Evolutionary conservation across 805 yeast genomes (phyloP).

Genomic region (Ogataea trehalophila): DNA sequence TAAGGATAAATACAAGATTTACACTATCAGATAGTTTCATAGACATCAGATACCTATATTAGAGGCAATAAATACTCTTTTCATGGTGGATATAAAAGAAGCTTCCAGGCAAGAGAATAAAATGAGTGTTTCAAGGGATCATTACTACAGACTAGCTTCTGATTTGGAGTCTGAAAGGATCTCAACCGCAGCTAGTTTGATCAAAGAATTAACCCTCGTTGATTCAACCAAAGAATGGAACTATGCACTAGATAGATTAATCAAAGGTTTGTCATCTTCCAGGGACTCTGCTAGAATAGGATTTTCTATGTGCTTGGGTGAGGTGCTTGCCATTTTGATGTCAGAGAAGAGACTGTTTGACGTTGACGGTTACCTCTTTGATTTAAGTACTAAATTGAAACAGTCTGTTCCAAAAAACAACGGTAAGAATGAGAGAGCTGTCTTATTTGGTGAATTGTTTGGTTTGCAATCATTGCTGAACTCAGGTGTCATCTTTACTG

Average conservation of each 20-base stretch:
- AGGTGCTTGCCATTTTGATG: constrained; percentile 41
- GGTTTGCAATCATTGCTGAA: constrained; percentile 75
- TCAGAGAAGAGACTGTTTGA: constrained; percentile 30
- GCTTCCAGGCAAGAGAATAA: too few species aligned
- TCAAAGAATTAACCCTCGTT: constrained; percentile 50
- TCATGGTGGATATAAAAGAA: too few species aligned
- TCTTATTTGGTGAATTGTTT: constrained; percentile 77
- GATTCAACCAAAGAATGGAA: constrained; percentile 59
- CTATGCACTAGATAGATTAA: constrained; percentile 73
- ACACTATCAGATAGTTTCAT: too few species aligned
- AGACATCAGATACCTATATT: too few species aligned
- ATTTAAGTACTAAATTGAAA: constrained; percentile 33
- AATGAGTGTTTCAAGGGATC: constrained; percentile 62
- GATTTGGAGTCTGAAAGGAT: constrained; percentile 71
- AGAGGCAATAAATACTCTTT: too few species aligned
- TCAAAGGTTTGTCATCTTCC: constrained; percentile 76
- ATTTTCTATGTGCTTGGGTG: constrained; percentile 82
- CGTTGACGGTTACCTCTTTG: constrained; percentile 32
- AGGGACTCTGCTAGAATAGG: constrained; percentile 85
- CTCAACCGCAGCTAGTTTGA: constrained; percentile 60
- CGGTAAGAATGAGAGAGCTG: constrained; percentile 80
- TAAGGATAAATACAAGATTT: too few species aligned
- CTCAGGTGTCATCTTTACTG: constrained; percentile 35
- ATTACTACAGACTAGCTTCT: constrained; percentile 72
- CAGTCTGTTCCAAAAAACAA: constrained; percentile 41